Percentiles rank a stretch among this genome's conserved stretches.
Evolutionary conservation across 805 yeast species (phyloP).

Genomic region (Starmerella vaccinii): DNA sequence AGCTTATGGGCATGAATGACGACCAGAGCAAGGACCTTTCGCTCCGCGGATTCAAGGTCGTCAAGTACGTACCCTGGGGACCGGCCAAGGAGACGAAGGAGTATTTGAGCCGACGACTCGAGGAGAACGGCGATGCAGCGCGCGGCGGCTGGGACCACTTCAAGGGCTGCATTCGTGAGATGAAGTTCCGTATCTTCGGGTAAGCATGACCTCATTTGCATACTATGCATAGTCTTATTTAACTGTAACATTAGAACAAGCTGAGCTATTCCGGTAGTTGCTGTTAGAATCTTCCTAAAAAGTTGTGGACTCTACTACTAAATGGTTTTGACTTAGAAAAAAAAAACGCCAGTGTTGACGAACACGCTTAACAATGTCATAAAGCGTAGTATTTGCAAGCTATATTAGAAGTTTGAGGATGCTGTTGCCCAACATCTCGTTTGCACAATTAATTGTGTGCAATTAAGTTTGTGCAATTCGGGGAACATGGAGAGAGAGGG

Average conservation of each 20-base stretch:
- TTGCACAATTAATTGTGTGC: too few relatives aligned
- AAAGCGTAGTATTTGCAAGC: too few relatives aligned
- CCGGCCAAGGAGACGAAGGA: constrained; percentile 91
- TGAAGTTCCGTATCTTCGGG: constrained; percentile 11
- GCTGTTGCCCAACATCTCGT: too few relatives aligned
- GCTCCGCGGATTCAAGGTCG: constrained; percentile 55
- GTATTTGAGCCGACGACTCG: constrained; percentile 76
- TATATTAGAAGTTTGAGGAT: neutral
- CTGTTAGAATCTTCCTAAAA: neutral
- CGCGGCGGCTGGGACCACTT: constrained; percentile 27
- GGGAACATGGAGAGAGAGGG: too few relatives aligned
- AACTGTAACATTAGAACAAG: neutral
- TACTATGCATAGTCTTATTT: neutral
- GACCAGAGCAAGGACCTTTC: constrained; percentile 69
- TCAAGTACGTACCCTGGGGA: constrained; percentile 97
- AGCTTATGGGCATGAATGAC: constrained; percentile 93
- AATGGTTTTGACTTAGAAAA: too few relatives aligned
- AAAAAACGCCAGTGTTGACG: too few relatives aligned
- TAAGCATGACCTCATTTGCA: neutral
- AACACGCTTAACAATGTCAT: too few relatives aligned
- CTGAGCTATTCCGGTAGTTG: neutral
- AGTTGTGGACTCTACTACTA: too few relatives aligned
- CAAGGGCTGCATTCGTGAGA: constrained; percentile 22
- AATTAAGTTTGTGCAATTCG: too few relatives aligned
- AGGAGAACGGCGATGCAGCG: constrained; percentile 77